A percentile compares a stretch with the other conserved stretches of the same genome.
These are phyloP conservation scores for Serendipita sp. DNA, from an alignment of 1,284 basidiomycete genomes.

Conservation along the genomic window DNA sequence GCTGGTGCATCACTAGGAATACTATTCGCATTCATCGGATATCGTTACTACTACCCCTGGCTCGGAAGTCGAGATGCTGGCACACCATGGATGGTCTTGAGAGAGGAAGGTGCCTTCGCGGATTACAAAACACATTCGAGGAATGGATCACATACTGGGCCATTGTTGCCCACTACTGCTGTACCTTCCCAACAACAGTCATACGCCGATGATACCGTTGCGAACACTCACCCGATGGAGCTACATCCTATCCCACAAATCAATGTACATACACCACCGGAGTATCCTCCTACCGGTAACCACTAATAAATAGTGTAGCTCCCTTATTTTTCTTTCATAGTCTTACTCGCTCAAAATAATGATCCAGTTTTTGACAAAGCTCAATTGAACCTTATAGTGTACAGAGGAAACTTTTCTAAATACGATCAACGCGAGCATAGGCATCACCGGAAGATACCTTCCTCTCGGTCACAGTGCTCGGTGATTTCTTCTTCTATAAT, in stretches of 20 bases:
- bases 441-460: not conserved
- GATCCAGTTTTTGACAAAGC: no score
- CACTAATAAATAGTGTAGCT: no score
- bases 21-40: not conserved
- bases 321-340: no score
- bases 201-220: not conserved
- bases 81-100: not conserved
- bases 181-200: not conserved
- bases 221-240: not conserved
- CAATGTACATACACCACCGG: not conserved
- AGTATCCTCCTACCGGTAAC: not conserved
- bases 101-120: not conserved
- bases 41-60: constrained; percentile 5
- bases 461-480: not conserved
- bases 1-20: not conserved
- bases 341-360: no score
- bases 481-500: not conserved
- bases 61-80: not conserved
- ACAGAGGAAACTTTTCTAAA: not conserved
- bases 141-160: not conserved
- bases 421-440: not conserved
- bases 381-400: not conserved
- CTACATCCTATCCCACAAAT: not conserved
- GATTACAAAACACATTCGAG: not conserved
- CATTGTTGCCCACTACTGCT: not conserved